These are phyloP conservation scores for Salix dunnii DNA, from an alignment of 345 rosid species.

Conservation along the genomic window DNA sequence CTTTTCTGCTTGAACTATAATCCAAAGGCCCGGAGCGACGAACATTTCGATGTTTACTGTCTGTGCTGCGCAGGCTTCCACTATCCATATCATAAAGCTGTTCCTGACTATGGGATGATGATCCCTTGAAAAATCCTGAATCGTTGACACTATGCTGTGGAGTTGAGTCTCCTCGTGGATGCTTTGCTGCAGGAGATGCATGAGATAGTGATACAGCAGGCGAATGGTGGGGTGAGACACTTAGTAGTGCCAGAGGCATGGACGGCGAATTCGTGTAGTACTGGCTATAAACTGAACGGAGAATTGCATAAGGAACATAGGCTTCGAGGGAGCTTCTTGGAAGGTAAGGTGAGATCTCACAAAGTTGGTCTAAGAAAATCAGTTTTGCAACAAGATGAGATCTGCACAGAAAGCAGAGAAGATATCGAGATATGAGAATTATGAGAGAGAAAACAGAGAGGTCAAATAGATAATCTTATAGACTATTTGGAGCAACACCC, in stretches of 20 bases:
- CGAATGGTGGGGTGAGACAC: slow-evolving; percentile 67
- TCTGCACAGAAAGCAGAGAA: slow-evolving; percentile 34
- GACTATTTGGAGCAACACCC: background rate
- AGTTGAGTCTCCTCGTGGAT: slow-evolving; percentile 62
- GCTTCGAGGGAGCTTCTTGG: slow-evolving; percentile 87
- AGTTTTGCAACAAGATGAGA: slow-evolving; percentile 92
- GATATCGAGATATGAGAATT: background rate
- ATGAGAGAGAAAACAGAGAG: background rate
- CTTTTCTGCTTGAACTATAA: slow-evolving; percentile 78
- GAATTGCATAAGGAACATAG: slow-evolving; percentile 74
- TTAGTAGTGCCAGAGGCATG: slow-evolving; percentile 45
- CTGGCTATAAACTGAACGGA: slow-evolving; percentile 84
- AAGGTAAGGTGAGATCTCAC: slow-evolving; percentile 86
- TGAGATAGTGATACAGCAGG: slow-evolving; percentile 66
- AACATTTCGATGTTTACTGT: slow-evolving; percentile 48
- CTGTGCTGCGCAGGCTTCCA: slow-evolving; percentile 44
- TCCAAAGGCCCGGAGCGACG: slow-evolving; percentile 95
- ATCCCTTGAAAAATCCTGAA: slow-evolving; percentile 69
- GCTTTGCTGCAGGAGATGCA: slow-evolving; percentile 68
- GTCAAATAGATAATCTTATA: background rate
- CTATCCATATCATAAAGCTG: slow-evolving; percentile 43
- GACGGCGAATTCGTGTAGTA: slow-evolving; percentile 75
- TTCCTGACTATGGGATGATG: slow-evolving; percentile 74
- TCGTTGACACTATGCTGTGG: slow-evolving; percentile 59
- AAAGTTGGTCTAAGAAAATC: slow-evolving; percentile 91